Base-by-base conservation (phyloP, 2,329 filamentous ascomycete species). In the Hymenoscyphus fraxineus region DNA sequence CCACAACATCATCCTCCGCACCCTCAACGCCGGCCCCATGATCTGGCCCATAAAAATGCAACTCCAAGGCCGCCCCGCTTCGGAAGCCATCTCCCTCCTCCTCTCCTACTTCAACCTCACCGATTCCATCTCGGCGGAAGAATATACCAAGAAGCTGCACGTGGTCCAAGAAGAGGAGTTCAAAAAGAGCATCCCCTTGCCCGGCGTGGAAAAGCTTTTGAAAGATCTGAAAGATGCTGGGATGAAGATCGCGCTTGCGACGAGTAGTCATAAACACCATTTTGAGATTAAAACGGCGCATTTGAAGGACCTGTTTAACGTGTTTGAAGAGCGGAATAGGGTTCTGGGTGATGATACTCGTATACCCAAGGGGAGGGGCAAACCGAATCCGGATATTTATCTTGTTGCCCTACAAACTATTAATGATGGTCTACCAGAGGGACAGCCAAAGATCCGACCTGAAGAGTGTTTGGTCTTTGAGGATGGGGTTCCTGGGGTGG, bases 391-490 rank as follows among this genome's bases (percentile, higher is more conserved):
- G 0, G 93, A 98, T 77, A 98, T 99, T 70, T 99, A 96, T 77
- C 80, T 96, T 16, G 82, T 98, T 0, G 94, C 95, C 0, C 81
- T 99, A 59, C 82, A 90, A 77, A 90, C 88, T 3, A 89, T 98
- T 76, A 98, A 98, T 78, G 85, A 86, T 57, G 85, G 85, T 10
- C 80, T 96, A 12, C 80, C 81, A 0, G 78, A 82, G 3, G 86
- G 85, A 51, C 87, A 89, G 59, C 78, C 83, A 68, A 79, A 83
- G 64, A 89, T 99, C 68, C 82, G 76, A 63, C 92, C 93, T 0
- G 90, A 91, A 70, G 94, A 98, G 77, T 98, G 94, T 75, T 82
- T 98, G 15, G 95, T 98, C 0, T 97, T 98, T 72, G 95, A 98
- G 78, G 95, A 98, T 77, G 91, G 89, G 41, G 92, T 98, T 2